phyloP scores from a whole-genome alignment of 192 early-diverging fungal species.

The Podila verticillata region DNA sequence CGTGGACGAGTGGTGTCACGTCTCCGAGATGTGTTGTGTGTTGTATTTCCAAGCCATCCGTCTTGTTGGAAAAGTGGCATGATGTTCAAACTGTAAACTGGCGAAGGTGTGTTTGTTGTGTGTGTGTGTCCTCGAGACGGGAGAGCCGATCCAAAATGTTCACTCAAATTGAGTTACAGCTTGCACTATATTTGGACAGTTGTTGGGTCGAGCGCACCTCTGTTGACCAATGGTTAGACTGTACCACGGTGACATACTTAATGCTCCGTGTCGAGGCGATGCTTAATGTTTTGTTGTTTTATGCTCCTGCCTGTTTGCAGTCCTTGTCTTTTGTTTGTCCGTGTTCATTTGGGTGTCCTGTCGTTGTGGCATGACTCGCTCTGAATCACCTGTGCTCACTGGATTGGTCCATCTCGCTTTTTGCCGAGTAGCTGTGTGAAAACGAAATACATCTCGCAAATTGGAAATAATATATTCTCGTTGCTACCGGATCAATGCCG shows the following conservation, averaged over 20 bases:
- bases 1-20: too few species aligned
- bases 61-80: not conserved
- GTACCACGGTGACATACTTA: too few species aligned
- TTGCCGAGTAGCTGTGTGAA: not conserved
- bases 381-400: constrained; percentile 3
- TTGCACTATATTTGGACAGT: constrained; percentile 1
- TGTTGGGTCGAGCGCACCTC: too few species aligned
- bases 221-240: too few species aligned
- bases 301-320: not conserved
- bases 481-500: too few species aligned
- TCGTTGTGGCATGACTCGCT: constrained; percentile 2
- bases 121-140: not conserved
- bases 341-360: not conserved
- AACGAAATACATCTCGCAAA: too few species aligned
- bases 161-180: not conserved
- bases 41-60: not conserved
- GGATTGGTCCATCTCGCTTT: not conserved
- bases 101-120: not conserved
- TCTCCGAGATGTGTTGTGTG: too few species aligned
- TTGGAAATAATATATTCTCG: too few species aligned
- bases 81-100: constrained; percentile 1
- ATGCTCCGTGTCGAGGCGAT: too few species aligned
- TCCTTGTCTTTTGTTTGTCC: not conserved
- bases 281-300: too few species aligned
- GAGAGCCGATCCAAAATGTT: not conserved